These are phyloP conservation scores for Lactarius sanguifluus DNA, from an alignment of 768 basidiomycete genomes.

Conservation along the genomic window DNA sequence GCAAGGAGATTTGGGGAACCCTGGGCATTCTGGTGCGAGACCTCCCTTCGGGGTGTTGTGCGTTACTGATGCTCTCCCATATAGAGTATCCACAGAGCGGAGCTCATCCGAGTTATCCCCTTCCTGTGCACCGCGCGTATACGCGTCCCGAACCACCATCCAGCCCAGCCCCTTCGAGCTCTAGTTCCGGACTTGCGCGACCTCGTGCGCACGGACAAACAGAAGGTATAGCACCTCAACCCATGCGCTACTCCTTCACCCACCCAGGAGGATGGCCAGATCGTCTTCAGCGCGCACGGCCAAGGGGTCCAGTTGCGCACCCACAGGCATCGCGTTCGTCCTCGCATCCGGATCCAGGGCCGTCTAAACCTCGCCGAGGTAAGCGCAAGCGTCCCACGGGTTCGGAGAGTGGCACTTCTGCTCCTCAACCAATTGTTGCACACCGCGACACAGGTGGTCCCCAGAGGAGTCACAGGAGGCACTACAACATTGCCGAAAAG, in stretches of 20 bases:
- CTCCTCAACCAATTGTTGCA: constrained; percentile 8
- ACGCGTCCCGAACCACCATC: constrained; percentile 8
- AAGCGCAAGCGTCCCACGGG: constrained; percentile 22
- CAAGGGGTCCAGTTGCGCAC: constrained; percentile 6
- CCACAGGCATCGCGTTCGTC: constrained; percentile 11
- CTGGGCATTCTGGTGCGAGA: constrained; percentile 12
- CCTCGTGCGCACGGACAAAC: constrained; percentile 5
- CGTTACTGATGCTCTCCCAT: not conserved
- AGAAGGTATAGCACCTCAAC: constrained; percentile 29
- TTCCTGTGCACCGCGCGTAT: not conserved
- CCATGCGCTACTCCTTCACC: constrained; percentile 25
- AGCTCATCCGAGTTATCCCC: not conserved
- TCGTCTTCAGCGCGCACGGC: constrained; percentile 15
- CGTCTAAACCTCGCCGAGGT: constrained; percentile 14
- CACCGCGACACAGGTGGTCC: constrained; percentile 21
- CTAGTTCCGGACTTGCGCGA: constrained; percentile 14
- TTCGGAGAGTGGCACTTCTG: constrained; percentile 13
- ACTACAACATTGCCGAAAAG: constrained; percentile 28
- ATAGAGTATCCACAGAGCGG: constrained; percentile 7
- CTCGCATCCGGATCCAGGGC: not conserved
- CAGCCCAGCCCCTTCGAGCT: constrained; percentile 15
- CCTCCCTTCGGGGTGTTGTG: not conserved
- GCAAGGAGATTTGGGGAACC: not conserved
- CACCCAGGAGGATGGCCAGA: constrained; percentile 28
- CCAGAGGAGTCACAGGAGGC: constrained; percentile 23